phyloP scores from a whole-genome alignment of 768 basidiomycete species.

The Vararia minispora region DNA sequence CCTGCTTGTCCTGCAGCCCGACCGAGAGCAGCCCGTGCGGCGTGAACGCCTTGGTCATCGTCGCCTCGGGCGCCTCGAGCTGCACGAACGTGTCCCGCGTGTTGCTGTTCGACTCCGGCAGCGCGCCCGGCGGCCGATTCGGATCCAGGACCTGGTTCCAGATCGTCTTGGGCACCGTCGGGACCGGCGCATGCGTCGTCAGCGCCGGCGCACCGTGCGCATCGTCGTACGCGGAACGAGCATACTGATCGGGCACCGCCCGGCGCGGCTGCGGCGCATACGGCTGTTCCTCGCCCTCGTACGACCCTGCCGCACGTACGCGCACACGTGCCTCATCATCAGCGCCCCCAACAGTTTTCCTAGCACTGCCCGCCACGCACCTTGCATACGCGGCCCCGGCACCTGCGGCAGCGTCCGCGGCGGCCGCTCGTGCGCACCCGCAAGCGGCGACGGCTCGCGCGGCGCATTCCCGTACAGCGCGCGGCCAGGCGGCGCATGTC shows the following conservation, averaged over 20 bases:
- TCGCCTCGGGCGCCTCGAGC: conserved; percentile 55
- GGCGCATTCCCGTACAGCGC: conserved; percentile 4
- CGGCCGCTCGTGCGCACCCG: conserved; percentile 9
- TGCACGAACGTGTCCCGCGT: conserved; percentile 57
- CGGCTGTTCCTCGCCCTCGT: no score
- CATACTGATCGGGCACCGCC: conserved; percentile 40
- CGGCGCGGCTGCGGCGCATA: conserved; percentile 33
- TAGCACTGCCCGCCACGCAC: conserved; percentile 3
- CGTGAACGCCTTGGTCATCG: conserved; percentile 88
- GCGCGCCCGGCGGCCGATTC: conserved; percentile 35
- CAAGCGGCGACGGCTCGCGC: conserved; percentile 10
- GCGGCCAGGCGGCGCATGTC: conserved; percentile 8
- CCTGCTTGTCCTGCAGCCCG: conserved; percentile 91
- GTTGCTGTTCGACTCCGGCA: conserved; percentile 22
- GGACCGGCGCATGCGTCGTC: conserved; percentile 12
- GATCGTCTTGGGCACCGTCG: conserved; percentile 51
- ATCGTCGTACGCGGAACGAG: conserved; percentile 1
- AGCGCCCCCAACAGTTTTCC: no score
- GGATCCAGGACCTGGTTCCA: conserved; percentile 89
- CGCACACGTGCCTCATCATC: no score
- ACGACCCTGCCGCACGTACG: no score
- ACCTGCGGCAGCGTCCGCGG: conserved; percentile 15
- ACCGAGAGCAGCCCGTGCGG: conserved; percentile 92
- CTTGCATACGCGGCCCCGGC: conserved; percentile 9
- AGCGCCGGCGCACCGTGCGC: conserved; percentile 6